Evolutionary conservation across 2,329 filamentous ascomycete genomes (phyloP), one percentile per base, ranked within the genome.

Genomic region (Xylariomycetidae sp.): DNA sequence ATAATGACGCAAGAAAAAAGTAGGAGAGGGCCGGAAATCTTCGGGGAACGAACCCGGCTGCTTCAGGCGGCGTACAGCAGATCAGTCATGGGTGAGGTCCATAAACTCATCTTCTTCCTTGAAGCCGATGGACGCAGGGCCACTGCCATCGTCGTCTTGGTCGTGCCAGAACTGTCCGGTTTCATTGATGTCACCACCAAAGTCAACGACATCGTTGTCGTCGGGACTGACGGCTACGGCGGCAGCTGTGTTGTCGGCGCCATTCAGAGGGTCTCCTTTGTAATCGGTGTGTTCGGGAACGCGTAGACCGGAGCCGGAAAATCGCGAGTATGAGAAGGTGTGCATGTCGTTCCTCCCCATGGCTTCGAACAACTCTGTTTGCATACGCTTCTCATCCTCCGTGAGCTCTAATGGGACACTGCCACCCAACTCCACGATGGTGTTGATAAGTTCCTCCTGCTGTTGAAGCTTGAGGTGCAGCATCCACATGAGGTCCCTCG

Each of bases 71-170:
- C n/a, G n/a, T n/a, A n/a, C n/a, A n/a, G n/a, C n/a, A n/a, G 16
- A 18, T 45, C 19, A 46, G 51, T 61, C 66, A 49, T 67, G 62
- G 37, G 64, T 73, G 45, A 80, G 61, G 46, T 92, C 86, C 85
- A 94, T 94, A 54, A 85, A 94, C 63, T 95, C 89, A 49, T 96
- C 89, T 63, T 96, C 89, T 59, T 95, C 89, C 62, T 95, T 95
- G 65, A 96, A 87, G 57, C 82, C 81, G 53, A 86, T 69, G 6
- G 69, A 66, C 16, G 70, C 71, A 27, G 80, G 74, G 35, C 81
- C 82, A 53, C 78, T 86, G 40, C 74, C 80, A 33, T 85, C 83
- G 53, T 83, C 85, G 54, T 84, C 82, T 41, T 75, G 78, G 27
- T 82, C 80, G 34, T 78, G 76, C 67, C 80, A 84, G 54, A 82